These are phyloP conservation scores for Osmanthus fragrans DNA, from an alignment of 257 asterid species.

Conservation along the genomic window DNA sequence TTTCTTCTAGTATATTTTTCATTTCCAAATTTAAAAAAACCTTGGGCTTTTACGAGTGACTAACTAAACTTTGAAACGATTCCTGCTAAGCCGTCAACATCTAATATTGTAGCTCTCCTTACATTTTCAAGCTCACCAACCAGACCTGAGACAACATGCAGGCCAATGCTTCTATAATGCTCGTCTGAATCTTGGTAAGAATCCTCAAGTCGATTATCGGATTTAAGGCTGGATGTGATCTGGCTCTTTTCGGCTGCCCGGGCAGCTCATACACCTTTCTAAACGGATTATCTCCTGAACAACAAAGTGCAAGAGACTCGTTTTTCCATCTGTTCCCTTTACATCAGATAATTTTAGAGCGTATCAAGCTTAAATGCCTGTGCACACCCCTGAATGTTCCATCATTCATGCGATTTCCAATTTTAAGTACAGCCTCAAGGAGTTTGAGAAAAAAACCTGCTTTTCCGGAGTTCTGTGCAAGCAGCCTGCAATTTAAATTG, in stretches of 20 bases:
- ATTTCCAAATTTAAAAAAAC: conserved; percentile 59
- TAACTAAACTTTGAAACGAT: conserved; percentile 57
- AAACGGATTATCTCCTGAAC: conserved; percentile 87
- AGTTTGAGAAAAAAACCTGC: conserved; percentile 86
- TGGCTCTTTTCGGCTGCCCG: conserved; percentile 48
- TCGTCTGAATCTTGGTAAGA: conserved; percentile 50
- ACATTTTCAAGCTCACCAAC: conserved; percentile 75
- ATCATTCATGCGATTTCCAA: conserved; percentile 92
- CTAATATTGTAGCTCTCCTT: conserved; percentile 66
- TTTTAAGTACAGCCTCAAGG: conserved; percentile 94
- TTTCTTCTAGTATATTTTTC: conserved; percentile 47
- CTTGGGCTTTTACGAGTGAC: conserved; percentile 51
- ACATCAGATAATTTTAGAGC: conserved; percentile 75
- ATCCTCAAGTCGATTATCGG: conserved; percentile 47
- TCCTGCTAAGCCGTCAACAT: conserved; percentile 60
- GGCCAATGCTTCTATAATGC: conserved; percentile 55
- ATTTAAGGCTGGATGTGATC: conserved; percentile 45
- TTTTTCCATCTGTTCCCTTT: conserved; percentile 91
- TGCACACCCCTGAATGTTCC: conserved; percentile 96
- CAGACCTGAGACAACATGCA: conserved; percentile 65
- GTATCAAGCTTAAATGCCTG: conserved; percentile 96
- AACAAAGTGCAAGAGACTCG: conserved; percentile 84
- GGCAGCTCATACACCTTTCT: conserved; percentile 81
- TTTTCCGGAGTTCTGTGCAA: conserved; percentile 73
- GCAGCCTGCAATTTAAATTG: conserved; percentile 64